phyloP scores from a whole-genome alignment of 1,284 basidiomycete genomes.

The Moniliella sp. region DNA sequence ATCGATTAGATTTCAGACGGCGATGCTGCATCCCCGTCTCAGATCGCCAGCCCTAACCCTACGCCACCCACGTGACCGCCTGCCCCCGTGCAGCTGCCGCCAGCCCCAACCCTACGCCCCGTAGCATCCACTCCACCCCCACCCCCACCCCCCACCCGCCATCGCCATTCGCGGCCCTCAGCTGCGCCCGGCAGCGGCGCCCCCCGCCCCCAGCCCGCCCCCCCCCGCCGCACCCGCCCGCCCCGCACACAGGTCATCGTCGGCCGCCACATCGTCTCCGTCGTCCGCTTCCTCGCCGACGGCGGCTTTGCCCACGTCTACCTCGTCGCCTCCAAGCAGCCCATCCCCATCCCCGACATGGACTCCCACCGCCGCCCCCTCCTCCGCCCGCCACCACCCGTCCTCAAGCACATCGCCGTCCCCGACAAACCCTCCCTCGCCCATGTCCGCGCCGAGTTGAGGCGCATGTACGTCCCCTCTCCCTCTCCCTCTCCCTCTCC shows the following conservation, averaged over 20 bases:
- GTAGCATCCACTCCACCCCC: too few relatives aligned
- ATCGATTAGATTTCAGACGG: too few relatives aligned
- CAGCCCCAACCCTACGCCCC: too few relatives aligned
- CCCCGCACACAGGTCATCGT: slow-evolving; percentile 69
- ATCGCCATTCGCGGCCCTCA: too few relatives aligned
- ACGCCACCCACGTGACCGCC: too few relatives aligned
- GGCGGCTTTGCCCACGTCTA: slow-evolving; percentile 99
- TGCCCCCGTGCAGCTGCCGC: too few relatives aligned
- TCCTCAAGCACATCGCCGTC: slow-evolving; percentile 87
- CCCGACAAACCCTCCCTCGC: slow-evolving; percentile 66
- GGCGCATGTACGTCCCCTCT: slow-evolving; percentile 56
- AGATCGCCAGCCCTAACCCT: too few relatives aligned
- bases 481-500: background rate
- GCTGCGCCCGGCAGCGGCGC: too few relatives aligned
- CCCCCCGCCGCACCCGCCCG: slow-evolving; percentile 9
- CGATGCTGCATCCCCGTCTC: too few relatives aligned
- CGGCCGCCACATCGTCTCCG: slow-evolving; percentile 67
- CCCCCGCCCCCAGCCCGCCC: too few relatives aligned
- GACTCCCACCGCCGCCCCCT: slow-evolving; percentile 14
- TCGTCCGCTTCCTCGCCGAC: slow-evolving; percentile 82
- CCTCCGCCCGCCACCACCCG: slow-evolving; percentile 41
- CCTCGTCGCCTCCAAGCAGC: slow-evolving; percentile 62
- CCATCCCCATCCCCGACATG: slow-evolving; percentile 40
- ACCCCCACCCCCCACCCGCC: too few relatives aligned
- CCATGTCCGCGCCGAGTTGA: slow-evolving; percentile 97